These are phyloP conservation scores for Solanum arcanum DNA, from an alignment of 257 asterid species.

Conservation along the genomic window DNA sequence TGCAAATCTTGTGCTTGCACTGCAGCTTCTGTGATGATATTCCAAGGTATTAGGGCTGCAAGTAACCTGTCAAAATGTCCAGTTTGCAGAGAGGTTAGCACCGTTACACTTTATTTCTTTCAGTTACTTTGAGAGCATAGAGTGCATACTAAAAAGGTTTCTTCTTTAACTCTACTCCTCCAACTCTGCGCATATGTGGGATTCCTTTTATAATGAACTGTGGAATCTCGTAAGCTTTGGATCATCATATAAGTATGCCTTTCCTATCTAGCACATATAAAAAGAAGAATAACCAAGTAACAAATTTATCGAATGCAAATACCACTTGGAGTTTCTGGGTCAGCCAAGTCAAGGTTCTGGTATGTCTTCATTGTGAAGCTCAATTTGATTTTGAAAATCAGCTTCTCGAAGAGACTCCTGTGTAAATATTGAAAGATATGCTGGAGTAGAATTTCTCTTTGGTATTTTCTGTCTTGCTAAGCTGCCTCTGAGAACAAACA, in stretches of 20 bases:
- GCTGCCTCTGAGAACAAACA: neutral
- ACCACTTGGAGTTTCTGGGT: neutral
- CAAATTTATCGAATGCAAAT: neutral
- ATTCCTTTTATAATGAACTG: neutral
- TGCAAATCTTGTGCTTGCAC: conserved; percentile 76
- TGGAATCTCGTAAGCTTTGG: neutral
- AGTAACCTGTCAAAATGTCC: conserved; percentile 55
- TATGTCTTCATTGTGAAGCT: neutral
- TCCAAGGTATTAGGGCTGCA: conserved; percentile 62
- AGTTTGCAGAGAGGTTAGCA: conserved; percentile 64
- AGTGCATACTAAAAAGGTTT: neutral
- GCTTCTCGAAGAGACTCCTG: neutral
- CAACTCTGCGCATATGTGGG: neutral
- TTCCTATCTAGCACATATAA: neutral
- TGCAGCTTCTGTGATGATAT: conserved; percentile 74
- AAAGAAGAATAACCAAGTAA: neutral
- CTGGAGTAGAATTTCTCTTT: neutral
- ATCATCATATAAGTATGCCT: neutral
- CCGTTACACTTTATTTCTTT: neutral
- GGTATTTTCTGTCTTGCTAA: neutral
- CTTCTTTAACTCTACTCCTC: neutral
- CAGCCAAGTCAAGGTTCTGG: neutral
- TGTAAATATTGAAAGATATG: neutral
- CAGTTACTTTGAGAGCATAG: neutral
- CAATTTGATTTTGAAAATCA: neutral